Base-by-base conservation (phyloP, 805 yeast species). In the Kodamaea neixiangensis region DNA sequence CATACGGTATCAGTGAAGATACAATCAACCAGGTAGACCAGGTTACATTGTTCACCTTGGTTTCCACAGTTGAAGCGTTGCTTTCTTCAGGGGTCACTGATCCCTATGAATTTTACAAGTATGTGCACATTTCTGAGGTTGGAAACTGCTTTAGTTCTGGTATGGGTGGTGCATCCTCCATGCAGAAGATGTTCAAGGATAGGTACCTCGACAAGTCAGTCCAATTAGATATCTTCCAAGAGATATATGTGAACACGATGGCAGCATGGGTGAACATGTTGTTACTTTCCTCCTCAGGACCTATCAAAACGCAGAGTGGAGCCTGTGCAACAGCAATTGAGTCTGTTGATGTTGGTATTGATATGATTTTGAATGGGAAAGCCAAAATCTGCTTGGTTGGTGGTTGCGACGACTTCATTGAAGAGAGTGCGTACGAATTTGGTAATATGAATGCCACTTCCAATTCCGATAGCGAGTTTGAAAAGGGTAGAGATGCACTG, bases 111-210 rank as follows among this genome's bases (percentile, higher is more conserved):
- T 90, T 96, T 81, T 94, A 94, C 81, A 86, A 93, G 76, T 96
- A 94, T 69, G 96, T 96, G 47, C 99, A 94, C 71, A 96, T 94
- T 51, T 91, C 98, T 44, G 98, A 94, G 75, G 91, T 94, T 61
- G 99, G 99, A 78, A 96, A 93, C 82, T 92, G 98, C 81, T 87
- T 97, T 45, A 99, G 99, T 78, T 91, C 97, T 50, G 99, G 99
- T 83, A 93, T 94, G 96, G 99, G 99, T 76, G 99, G 99, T 86
- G 96, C 93, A 63, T 71, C 87, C 61, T 99, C 99, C 48, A 76
- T 94, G 67, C 89, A 96, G 72, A 97, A 97, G 63, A 94, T 94
- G 98, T 94, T 91, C 80, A 91, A 82, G 73, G 97, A 93, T 67
- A 86, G 99, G 77, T 94, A 80, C 77, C 77, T 82, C 61, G 99